Evolutionary conservation across 352 stramenopile species (phyloP).

Genomic region (Thalassiosira ordinaria): DNA sequence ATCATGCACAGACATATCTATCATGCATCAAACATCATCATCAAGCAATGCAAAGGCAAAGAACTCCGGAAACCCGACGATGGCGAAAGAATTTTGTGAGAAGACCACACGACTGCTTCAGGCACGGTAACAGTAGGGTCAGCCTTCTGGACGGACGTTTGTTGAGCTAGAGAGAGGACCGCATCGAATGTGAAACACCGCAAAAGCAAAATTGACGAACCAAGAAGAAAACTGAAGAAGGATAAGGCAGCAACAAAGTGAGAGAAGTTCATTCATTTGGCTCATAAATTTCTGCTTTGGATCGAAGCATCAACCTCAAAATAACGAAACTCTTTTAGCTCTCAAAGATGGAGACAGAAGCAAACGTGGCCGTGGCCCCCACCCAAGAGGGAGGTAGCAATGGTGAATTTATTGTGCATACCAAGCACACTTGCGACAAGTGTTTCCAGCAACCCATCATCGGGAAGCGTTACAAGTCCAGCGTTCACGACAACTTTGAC

Average conservation of each 20-base stretch:
- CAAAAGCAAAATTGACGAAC: neutral
- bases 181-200: too few relatives aligned
- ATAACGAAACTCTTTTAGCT: too few relatives aligned
- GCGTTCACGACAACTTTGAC: constrained; percentile 74
- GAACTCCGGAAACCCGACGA: too few relatives aligned
- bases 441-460: constrained; percentile 78
- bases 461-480: constrained; percentile 72
- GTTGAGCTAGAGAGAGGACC: too few relatives aligned
- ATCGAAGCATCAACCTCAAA: too few relatives aligned
- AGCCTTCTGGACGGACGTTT: too few relatives aligned
- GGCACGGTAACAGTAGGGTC: too few relatives aligned
- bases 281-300: too few relatives aligned
- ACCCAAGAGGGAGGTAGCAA: constrained; percentile 7
- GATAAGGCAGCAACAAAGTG: neutral
- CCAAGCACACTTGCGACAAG: constrained; percentile 77
- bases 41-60: too few relatives aligned
- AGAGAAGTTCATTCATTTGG: too few relatives aligned
- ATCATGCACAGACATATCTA: too few relatives aligned
- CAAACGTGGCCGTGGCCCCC: neutral
- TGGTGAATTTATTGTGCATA: constrained; percentile 40
- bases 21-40: too few relatives aligned
- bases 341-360: neutral
- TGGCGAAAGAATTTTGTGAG: neutral
- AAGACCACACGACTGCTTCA: neutral
- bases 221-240: neutral